Base-by-base conservation (phyloP, 1,284 basidiomycete genomes). In the Golubevia pallescens region DNA sequence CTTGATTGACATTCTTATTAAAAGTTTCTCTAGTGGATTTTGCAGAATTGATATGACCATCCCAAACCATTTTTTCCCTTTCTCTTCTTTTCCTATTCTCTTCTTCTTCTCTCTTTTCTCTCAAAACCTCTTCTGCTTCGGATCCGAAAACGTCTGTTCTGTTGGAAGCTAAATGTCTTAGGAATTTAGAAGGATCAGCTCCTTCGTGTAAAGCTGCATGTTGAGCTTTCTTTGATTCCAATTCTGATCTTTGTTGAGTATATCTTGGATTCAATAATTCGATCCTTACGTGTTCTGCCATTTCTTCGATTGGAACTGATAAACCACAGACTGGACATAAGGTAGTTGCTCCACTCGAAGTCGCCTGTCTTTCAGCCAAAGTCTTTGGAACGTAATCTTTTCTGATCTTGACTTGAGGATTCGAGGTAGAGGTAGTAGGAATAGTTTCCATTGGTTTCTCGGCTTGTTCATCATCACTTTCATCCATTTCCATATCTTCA, bases 251-350 rank as follows among this genome's bases (percentile, higher is more conserved):
- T 66, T 85, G 79, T 62, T 83, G 78, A 63, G 81, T 75, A 62
- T 74, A 98, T 81, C 92, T 91, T 53, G 97, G 97, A 87, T 99
- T 95, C 78, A 99, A 90, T 60, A 98, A 88, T 86, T 99, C 97
- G 86, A 99, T 97, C 81, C 97, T 93, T 89, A 98, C 96, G 86
- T 99, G 97, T 85, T 99, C 95, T 74, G 95, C 91, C 69, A 99
- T 89, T 86, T 99, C 95, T 87, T 95, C 92, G 74, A 97, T 91
- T 28, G 95, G 91, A 24, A 99, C 93, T 86, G 93, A 92, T 85
- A 98, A 94, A 34, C 93, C 92, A 87, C 96, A 98, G 76, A 98
- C 93, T 8, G 92, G 90, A 87, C 95, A 98, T 20, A 92, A 93
- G 1, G 94, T 93, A 86, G 92, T 91, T 83, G 69, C 69, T 73